Evolutionary conservation across 2,329 filamentous ascomycete species (phyloP), one percentile per base, ranked within the genome.

Genomic region (Fusarium camptoceras): DNA sequence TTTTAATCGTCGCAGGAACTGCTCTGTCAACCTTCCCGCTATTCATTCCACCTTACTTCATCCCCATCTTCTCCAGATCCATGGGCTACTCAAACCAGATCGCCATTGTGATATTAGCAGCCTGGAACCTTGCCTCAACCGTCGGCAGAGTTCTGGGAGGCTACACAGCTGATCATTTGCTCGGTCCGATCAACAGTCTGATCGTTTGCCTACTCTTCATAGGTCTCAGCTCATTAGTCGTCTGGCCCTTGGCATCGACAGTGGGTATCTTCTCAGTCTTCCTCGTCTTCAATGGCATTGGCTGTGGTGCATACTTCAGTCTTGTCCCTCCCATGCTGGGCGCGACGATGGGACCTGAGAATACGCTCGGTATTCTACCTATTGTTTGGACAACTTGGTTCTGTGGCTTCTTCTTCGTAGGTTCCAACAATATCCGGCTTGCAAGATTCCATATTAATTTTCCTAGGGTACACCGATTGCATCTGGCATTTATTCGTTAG

Each of bases 381-480:
- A 74, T 77, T 5, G 57, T 77, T 2, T 76, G 75, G 72, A 78
- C 75, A 4, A 74, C 73, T 0, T 77, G 76, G 76, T 76, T 76
- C 15, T 76, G 65, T 24, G 76, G 76, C 0, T 77, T 76, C 58
- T 77, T 78, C 34, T 75, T 78, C 4, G 76, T 77, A 42, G 41
- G 70, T 63, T 2, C 2, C 4, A 8, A 3, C 5, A 0, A 2
- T 2, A 5, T 0, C 2, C 8, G 11, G 3, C 0, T 11, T 1
- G 8, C 31, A 1, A 8, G 2, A 14, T 18, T 20, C 1, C 3
- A 3, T 37, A 4, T 11, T 64, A 18, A 63, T 3, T 3, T 10
- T 27, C 2, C 10, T 18, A 73, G 71, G 71, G 71, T 3, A 73
- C 71, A 4, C 71, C 71, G 3, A 74, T 73, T 22, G 71, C 71